Percentiles rank a stretch among this genome's conserved stretches.
Evolutionary conservation across 2,329 filamentous ascomycete genomes (phyloP).

Genomic region (Zopfia rhizophila): DNA sequence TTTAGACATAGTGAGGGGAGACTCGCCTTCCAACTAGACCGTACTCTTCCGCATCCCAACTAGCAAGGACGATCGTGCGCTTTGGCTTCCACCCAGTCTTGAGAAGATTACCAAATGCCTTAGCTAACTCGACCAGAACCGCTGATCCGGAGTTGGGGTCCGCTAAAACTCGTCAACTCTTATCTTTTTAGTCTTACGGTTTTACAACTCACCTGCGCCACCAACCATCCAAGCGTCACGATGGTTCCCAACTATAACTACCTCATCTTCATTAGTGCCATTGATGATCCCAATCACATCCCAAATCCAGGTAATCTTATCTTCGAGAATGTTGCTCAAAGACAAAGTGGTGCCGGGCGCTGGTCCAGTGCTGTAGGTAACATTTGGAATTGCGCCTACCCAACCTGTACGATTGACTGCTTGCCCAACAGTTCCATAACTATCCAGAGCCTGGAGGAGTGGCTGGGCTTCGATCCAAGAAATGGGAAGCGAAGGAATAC

Average conservation of each 20-base stretch:
- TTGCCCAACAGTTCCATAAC: slow-evolving; percentile 71
- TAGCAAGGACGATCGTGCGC: slow-evolving; percentile 59
- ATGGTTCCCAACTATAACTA: slow-evolving; percentile 59
- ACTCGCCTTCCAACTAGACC: slow-evolving; percentile 47
- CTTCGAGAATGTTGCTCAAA: slow-evolving; percentile 74
- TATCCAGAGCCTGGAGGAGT: slow-evolving; percentile 80
- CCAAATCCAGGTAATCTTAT: slow-evolving; percentile 82
- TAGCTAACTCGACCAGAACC: slow-evolving; percentile 61
- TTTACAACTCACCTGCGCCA: slow-evolving; percentile 48
- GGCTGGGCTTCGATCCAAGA: slow-evolving; percentile 82
- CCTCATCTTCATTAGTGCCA: slow-evolving; percentile 65
- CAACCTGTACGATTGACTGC: slow-evolving; percentile 35
- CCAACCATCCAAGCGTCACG: slow-evolving; percentile 61
- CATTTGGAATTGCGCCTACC: slow-evolving; percentile 14
- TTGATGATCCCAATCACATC: slow-evolving; percentile 73
- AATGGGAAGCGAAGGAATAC: slow-evolving; percentile 83
- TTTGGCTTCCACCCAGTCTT: slow-evolving; percentile 63
- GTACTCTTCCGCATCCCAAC: slow-evolving; percentile 58
- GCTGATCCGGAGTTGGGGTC: slow-evolving; percentile 64
- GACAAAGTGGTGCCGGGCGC: slow-evolving; percentile 61
- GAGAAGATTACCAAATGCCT: slow-evolving; percentile 60
- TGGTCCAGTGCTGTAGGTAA: slow-evolving; percentile 24
- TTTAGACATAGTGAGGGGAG: too few species aligned
- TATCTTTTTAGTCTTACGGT: too few species aligned
- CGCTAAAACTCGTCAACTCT: slow-evolving; percentile 33